Evolutionary conservation across 768 basidiomycete species (phyloP), one percentile per base, ranked within the genome.

Genomic region (Boletus barrowsii): DNA sequence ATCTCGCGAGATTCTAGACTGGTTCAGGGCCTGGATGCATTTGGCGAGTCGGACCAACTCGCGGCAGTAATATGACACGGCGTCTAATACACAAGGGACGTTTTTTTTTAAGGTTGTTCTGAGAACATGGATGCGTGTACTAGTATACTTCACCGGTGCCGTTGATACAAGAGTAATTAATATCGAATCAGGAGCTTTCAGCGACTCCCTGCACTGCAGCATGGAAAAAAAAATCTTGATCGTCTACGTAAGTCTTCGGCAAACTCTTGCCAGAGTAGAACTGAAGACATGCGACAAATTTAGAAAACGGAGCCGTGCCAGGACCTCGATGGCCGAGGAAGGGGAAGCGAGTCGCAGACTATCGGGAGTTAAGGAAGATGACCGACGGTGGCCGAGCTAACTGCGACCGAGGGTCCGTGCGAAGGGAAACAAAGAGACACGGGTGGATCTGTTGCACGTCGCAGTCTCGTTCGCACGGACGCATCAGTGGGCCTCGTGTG

Each of bases 171-270:
- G 22, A 22, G 3, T 22, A 22, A 22, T 22, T 22, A 22, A 26
- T 24, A 24, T 24, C 24, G 24, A 24, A 24, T 24, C 26, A 26
- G 2, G 26, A 26, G 26, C 24, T 26, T 26, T 26, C 24, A 26
- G 24, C 24, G 24, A 26, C 24, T 26, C 24, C 24, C 24, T 26
- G 22, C 22, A 22, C 22, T 22, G 26, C 26, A 37, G 9, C 9
- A 20, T 17, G 18, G 17, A 22, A 60, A 49, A 51, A 51, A 41
- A 42, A 52, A 18, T n/a, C 14, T 11, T 36, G 26, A 9, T 32
- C 17, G n/a, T 61, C 45, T 53, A 62, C 60, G 44, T 62, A 62
- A 61, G 29, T 30, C 35, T 17, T 47, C 17, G 46, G 56, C 43
- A 33, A 60, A 29, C 42, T 39, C 32, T 32, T n/a, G 8, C 26